Conservation (phyloP, 768 basidiomycete species). For the Pholiota microspora region DNA sequence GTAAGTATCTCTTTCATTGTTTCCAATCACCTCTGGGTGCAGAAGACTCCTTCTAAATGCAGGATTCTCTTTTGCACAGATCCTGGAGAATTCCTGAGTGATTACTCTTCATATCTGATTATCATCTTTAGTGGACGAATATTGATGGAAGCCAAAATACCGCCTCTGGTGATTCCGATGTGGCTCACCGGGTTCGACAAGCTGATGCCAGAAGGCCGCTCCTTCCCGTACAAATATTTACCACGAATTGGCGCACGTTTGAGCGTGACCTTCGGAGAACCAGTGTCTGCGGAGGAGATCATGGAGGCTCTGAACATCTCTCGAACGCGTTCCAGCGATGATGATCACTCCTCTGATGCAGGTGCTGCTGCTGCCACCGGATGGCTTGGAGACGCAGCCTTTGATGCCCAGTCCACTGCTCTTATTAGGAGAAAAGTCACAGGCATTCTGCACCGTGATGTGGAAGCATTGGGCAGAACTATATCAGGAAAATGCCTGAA, state of each 20-base stretch:
- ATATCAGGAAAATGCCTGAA: slow-evolving; percentile 36
- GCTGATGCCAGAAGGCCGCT: slow-evolving; percentile 86
- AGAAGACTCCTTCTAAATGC: no score
- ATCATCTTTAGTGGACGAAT: slow-evolving; percentile 78
- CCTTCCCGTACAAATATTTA: slow-evolving; percentile 70
- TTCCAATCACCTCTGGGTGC: neutral
- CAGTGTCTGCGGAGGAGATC: slow-evolving; percentile 47
- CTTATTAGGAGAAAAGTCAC: slow-evolving; percentile 53
- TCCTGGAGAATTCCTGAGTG: no score
- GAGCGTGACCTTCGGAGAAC: slow-evolving; percentile 78
- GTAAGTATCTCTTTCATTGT: slow-evolving; percentile 53
- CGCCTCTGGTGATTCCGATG: slow-evolving; percentile 86
- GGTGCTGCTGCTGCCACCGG: slow-evolving; percentile 16
- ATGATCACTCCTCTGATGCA: slow-evolving; percentile 4
- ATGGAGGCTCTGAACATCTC: slow-evolving; percentile 12
- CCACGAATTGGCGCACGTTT: slow-evolving; percentile 62
- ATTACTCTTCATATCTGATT: neutral
- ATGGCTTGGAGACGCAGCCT: slow-evolving; percentile 22
- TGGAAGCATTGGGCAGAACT: slow-evolving; percentile 51
- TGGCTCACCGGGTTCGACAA: slow-evolving; percentile 88
- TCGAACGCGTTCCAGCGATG: slow-evolving; percentile 3
- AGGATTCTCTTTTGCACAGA: no score
- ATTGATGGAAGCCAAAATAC: slow-evolving; percentile 54
- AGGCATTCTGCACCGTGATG: slow-evolving; percentile 47
- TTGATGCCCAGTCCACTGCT: neutral